These are phyloP conservation scores for Naegleria gruberi DNA, from an alignment of 208 protist genomes.

Conservation along the genomic window DNA sequence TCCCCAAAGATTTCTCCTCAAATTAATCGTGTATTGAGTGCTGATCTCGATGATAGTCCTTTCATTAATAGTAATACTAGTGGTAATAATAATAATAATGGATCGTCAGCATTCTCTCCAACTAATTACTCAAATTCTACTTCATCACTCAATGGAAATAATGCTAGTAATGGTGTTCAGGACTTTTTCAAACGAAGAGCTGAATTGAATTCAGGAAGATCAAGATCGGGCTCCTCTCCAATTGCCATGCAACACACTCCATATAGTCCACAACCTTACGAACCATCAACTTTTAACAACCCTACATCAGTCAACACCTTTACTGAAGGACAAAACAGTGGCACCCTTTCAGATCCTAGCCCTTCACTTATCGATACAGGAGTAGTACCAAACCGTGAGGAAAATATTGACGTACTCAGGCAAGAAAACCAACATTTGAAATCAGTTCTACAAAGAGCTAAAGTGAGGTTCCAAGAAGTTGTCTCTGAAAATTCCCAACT, in stretches of 20 bases:
- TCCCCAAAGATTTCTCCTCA: neutral
- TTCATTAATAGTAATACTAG: neutral
- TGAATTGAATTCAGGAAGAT: neutral
- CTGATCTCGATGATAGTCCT: neutral
- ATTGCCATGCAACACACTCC: neutral
- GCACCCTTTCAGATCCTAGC: too few species aligned
- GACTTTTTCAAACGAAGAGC: neutral
- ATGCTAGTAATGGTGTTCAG: neutral
- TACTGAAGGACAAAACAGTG: too few species aligned
- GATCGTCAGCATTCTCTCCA: neutral
- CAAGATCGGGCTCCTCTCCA: neutral
- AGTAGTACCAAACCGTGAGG: too few species aligned
- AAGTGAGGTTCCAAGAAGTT: neutral
- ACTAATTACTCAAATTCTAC: neutral
- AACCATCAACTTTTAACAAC: neutral
- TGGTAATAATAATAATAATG: neutral
- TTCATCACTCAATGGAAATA: neutral
- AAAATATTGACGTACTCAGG: neutral
- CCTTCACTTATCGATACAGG: too few species aligned
- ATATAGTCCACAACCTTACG: too few species aligned
- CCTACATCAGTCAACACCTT: too few species aligned
- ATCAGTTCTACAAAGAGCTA: neutral
- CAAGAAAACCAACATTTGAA: neutral
- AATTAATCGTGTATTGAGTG: neutral
- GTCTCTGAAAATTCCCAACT: neutral